Percentiles rank a stretch among this genome's conserved stretches.
These are phyloP conservation scores for Trichoderma semiorbis DNA, from an alignment of 2,329 filamentous ascomycete genomes.

Conservation along the genomic window DNA sequence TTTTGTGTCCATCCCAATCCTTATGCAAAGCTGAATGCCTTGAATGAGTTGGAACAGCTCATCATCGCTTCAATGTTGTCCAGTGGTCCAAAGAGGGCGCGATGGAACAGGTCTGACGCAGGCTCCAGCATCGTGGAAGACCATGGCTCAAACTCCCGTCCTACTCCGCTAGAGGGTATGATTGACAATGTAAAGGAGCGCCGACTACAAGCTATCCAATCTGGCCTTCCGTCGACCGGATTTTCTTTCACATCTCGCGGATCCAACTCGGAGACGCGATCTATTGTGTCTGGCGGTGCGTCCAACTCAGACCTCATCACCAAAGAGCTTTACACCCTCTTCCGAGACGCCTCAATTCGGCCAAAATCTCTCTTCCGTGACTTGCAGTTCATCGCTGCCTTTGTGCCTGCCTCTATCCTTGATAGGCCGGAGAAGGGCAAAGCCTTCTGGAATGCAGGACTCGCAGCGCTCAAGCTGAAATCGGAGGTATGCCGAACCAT, in stretches of 20 bases:
- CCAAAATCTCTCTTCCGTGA: conserved; percentile 80
- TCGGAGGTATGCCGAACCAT: conserved; percentile 79
- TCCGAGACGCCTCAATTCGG: conserved; percentile 65
- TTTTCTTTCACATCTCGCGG: conserved; percentile 31
- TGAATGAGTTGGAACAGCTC: conserved; percentile 79
- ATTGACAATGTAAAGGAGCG: conserved; percentile 69
- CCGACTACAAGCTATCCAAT: conserved; percentile 50
- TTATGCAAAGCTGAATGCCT: conserved; percentile 75
- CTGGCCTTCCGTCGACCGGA: conserved; percentile 27
- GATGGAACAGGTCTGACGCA: conserved; percentile 37
- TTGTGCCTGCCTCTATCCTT: conserved; percentile 58
- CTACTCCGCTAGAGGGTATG: conserved; percentile 58
- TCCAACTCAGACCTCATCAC: conserved; percentile 63
- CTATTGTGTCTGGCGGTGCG: conserved; percentile 47
- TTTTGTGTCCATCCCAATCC: conserved; percentile 90
- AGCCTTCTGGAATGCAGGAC: conserved; percentile 85
- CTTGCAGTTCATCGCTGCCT: conserved; percentile 69
- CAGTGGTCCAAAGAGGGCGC: conserved; percentile 33
- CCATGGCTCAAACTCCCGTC: conserved; percentile 33
- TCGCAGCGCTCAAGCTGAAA: conserved; percentile 85
- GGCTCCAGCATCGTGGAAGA: conserved; percentile 34
- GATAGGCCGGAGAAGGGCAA: conserved; percentile 65
- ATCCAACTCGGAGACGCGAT: conserved; percentile 48
- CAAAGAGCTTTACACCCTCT: conserved; percentile 62
- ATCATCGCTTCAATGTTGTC: conserved; percentile 66